These are phyloP conservation scores for Citrullus mucosospermus DNA, from an alignment of 306 rosid genomes.

Conservation along the genomic window DNA sequence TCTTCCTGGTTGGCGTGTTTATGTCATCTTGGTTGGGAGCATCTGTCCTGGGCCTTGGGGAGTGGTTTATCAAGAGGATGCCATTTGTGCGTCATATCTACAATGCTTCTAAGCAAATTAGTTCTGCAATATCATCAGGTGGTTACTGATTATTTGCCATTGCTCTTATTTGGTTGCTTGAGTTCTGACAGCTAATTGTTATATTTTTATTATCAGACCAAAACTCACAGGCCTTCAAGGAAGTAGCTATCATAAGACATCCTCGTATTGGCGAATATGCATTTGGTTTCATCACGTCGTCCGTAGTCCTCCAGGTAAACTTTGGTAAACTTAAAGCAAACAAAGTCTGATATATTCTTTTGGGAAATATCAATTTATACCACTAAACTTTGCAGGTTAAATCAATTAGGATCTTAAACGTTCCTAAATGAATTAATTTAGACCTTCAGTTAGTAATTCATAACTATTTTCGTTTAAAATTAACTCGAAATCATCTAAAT, in stretches of 20 bases:
- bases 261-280: constrained; percentile 95
- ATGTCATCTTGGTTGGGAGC: constrained; percentile 97
- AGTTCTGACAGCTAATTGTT: background rate
- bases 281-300: constrained; percentile 78
- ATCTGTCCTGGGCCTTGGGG: constrained; percentile 80
- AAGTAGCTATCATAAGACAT: constrained; percentile 86
- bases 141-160: constrained; percentile 9
- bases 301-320: constrained; percentile 63
- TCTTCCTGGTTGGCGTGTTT: constrained; percentile 83
- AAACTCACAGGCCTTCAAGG: constrained; percentile 86
- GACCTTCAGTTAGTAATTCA: background rate
- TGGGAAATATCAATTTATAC: background rate
- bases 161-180: background rate
- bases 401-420: background rate
- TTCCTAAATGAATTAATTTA: background rate
- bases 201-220: constrained; percentile 35
- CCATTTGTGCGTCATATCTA: constrained; percentile 87
- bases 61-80: constrained; percentile 88
- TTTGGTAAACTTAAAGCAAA: constrained; percentile 26
- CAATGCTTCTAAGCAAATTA: constrained; percentile 87
- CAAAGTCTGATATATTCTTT: background rate
- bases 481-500: background rate
- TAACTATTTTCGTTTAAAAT: background rate
- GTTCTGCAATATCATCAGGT: constrained; percentile 90
- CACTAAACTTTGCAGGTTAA: background rate